Conservation (phyloP, 768 basidiomycete species). For the Neoboletus brunneissimus region DNA sequence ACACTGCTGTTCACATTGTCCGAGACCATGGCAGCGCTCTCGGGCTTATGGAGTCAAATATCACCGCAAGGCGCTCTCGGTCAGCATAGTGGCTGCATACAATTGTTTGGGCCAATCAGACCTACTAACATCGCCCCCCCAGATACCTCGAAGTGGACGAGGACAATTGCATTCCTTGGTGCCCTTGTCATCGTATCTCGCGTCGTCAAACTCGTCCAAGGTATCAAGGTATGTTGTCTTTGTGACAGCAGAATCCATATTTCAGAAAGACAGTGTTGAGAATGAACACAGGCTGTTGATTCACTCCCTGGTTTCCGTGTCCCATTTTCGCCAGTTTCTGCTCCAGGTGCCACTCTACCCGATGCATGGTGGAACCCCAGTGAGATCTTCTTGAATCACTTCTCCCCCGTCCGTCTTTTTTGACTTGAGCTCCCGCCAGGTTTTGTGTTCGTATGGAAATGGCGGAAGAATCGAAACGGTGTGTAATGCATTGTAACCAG, state of each 20-base stretch:
- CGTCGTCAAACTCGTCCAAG: conserved; percentile 13
- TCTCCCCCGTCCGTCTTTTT: neutral
- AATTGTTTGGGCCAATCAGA: neutral
- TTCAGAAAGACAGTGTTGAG: neutral
- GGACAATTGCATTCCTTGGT: neutral
- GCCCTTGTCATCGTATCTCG: conserved; percentile 12
- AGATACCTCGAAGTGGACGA: neutral
- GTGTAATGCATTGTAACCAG: neutral
- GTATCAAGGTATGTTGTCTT: conserved; percentile 9
- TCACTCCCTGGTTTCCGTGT: conserved; percentile 17
- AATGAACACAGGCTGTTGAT: neutral
- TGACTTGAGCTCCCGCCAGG: neutral
- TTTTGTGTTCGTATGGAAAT: conserved; percentile 18
- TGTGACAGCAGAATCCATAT: neutral
- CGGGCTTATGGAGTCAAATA: neutral
- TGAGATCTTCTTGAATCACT: neutral
- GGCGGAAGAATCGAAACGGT: conserved; percentile 18
- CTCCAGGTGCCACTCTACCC: conserved; percentile 1
- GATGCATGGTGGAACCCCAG: conserved; percentile 20
- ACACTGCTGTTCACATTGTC: too few relatives aligned
- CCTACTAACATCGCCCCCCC: neutral
- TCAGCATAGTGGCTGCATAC: neutral
- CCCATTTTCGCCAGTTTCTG: conserved; percentile 12
- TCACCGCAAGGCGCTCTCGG: neutral
- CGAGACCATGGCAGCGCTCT: neutral